Conservation (phyloP, 2,329 filamentous ascomycete species). For the Neocucurbitaria cava region DNA sequence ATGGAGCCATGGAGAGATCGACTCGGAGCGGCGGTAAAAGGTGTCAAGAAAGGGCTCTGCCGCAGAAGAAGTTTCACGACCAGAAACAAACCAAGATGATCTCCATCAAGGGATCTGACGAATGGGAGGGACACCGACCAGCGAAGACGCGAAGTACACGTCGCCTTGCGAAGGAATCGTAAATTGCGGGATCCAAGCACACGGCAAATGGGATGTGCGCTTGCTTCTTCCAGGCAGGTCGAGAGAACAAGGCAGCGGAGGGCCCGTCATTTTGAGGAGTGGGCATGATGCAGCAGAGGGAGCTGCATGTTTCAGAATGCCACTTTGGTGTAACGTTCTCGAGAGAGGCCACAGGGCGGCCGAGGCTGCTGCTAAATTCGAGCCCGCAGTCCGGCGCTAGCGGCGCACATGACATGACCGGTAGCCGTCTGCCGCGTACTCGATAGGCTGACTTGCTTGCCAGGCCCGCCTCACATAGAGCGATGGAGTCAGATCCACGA, state of each 20-base stretch:
- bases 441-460: not conserved
- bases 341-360: conserved; percentile 2
- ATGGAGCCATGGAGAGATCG: conserved; percentile 25
- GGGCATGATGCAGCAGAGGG: not conserved
- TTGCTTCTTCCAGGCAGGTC: conserved; percentile 14
- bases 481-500: conserved; percentile 1
- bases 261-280: conserved; percentile 5
- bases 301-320: conserved; percentile 13
- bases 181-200: conserved; percentile 6
- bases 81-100: conserved; percentile 29
- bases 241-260: conserved; percentile 1
- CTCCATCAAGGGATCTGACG: conserved; percentile 34
- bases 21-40: conserved; percentile 19
- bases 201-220: conserved; percentile 9
- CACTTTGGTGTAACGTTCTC: conserved; percentile 8
- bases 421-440: not conserved
- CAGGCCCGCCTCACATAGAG: not conserved
- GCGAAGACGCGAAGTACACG: conserved; percentile 3
- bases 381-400: conserved; percentile 4
- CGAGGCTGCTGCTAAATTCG: conserved; percentile 6
- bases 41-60: conserved; percentile 15
- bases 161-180: not conserved
- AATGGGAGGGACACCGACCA: conserved; percentile 1
- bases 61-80: conserved; percentile 36
- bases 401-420: conserved; percentile 6